Conservation (phyloP, 352 stramenopile genomes). For the Globisporangium cylindrosporum region DNA sequence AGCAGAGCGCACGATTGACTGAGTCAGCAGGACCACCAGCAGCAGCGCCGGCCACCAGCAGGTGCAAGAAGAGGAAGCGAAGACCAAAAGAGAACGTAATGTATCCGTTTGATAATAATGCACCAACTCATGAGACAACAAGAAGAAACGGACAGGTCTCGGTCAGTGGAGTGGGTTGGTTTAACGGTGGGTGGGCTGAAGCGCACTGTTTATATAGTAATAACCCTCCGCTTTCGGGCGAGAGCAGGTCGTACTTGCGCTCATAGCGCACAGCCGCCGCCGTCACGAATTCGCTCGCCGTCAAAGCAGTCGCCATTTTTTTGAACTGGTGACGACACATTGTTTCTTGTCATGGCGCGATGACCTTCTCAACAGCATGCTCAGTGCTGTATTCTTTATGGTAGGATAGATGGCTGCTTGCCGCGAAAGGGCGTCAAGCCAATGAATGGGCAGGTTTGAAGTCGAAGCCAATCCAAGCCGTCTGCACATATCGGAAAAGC, state of each 20-base stretch:
- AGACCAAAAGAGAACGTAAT: constrained; percentile 5
- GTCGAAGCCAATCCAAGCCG: no score
- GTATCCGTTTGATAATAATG: constrained; percentile 17
- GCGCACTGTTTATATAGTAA: no score
- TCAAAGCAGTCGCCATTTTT: no score
- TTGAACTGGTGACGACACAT: no score
- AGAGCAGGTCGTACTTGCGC: constrained; percentile 43
- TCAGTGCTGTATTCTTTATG: neutral
- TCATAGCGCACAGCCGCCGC: neutral
- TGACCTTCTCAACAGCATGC: neutral
- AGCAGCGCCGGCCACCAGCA: neutral
- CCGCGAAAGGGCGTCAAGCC: neutral
- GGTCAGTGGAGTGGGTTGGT: no score
- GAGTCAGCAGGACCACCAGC: neutral
- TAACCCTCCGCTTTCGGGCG: constrained; percentile 63
- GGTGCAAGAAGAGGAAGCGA: neutral
- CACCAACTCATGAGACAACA: neutral
- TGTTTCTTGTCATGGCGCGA: no score
- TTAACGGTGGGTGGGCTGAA: neutral
- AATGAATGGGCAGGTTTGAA: no score
- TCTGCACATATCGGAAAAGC: no score
- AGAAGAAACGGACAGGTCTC: no score
- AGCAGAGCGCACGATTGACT: no score
- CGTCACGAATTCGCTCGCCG: no score
- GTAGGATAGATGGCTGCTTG: neutral